These are phyloP conservation scores for Onygena corvina DNA, from an alignment of 2,329 filamentous ascomycete species.

Conservation along the genomic window DNA sequence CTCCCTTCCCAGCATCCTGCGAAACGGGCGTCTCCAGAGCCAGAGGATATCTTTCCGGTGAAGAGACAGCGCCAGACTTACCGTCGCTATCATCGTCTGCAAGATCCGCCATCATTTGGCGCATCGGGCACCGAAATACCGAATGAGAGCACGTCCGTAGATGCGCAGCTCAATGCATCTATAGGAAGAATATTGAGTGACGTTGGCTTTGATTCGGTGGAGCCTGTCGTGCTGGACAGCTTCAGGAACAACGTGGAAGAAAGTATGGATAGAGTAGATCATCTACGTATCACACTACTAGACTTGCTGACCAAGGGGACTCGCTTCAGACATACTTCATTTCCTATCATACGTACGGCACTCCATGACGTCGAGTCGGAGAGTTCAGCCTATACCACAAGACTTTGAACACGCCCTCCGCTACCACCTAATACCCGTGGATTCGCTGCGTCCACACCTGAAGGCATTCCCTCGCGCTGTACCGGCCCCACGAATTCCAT, in stretches of 20 bases:
- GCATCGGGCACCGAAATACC: conserved; percentile 29
- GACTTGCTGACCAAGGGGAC: conserved; percentile 16
- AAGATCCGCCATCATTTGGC: conserved; percentile 23
- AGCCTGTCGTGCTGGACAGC: conserved; percentile 45
- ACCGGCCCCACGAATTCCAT: conserved; percentile 13
- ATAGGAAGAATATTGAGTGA: conserved; percentile 42
- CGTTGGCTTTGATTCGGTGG: conserved; percentile 45
- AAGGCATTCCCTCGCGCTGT: conserved; percentile 19
- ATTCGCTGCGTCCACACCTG: conserved; percentile 27
- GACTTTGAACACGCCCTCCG: conserved; percentile 44
- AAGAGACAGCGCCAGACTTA: conserved; percentile 32
- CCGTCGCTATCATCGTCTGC: conserved; percentile 34
- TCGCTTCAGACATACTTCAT: conserved; percentile 40
- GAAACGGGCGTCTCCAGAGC: conserved; percentile 24
- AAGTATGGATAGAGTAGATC: conserved; percentile 35
- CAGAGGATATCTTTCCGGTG: conserved; percentile 15
- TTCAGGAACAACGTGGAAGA: conserved; percentile 46
- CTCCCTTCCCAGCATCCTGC: conserved; percentile 8
- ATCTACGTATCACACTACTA: background rate
- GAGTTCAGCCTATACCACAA: conserved; percentile 44
- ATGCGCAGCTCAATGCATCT: conserved; percentile 44
- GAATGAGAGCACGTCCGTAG: conserved; percentile 42
- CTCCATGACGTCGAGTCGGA: conserved; percentile 47
- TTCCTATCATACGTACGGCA: conserved; percentile 43
- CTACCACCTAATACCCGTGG: conserved; percentile 21